Evolutionary conservation across 257 asterid genomes (phyloP).

Genomic region (Jaltomata sinuosa): DNA sequence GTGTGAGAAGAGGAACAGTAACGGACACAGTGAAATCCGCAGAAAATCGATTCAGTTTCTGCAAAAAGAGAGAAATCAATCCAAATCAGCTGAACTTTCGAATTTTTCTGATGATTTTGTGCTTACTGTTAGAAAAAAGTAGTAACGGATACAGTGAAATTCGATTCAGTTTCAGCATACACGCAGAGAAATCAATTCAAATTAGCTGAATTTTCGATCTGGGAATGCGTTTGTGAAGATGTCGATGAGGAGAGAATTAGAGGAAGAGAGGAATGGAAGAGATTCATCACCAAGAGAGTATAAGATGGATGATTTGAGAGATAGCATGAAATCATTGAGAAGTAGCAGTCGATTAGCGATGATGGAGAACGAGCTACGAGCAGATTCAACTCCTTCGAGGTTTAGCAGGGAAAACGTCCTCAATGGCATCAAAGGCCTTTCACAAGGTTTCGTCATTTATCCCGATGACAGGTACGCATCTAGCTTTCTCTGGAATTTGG

Average conservation of each 20-base stretch:
- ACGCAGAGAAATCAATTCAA: not conserved
- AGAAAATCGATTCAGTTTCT: not conserved
- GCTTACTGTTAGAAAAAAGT: not conserved
- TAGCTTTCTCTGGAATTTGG: too few species aligned
- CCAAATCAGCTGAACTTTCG: not conserved
- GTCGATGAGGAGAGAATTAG: constrained; percentile 6
- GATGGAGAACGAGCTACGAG: constrained; percentile 42
- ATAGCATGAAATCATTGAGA: constrained; percentile 26
- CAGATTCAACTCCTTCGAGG: constrained; percentile 14
- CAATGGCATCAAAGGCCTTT: constrained; percentile 49
- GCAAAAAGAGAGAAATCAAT: not conserved
- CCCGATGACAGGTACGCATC: constrained; percentile 52
- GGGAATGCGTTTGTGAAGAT: not conserved
- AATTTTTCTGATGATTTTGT: not conserved
- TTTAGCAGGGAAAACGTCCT: constrained; percentile 47
- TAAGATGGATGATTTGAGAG: constrained; percentile 40
- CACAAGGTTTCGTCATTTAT: constrained; percentile 39
- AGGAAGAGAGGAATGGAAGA: constrained; percentile 4
- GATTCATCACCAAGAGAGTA: constrained; percentile 26
- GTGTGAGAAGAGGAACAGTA: not conserved
- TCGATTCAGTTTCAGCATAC: not conserved
- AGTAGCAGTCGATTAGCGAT: constrained; percentile 24
- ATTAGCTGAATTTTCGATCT: not conserved
- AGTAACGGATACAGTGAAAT: not conserved
- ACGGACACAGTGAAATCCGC: not conserved